Conservation (phyloP, 2,329 filamentous ascomycete species). For the Diaporthe destruens region DNA sequence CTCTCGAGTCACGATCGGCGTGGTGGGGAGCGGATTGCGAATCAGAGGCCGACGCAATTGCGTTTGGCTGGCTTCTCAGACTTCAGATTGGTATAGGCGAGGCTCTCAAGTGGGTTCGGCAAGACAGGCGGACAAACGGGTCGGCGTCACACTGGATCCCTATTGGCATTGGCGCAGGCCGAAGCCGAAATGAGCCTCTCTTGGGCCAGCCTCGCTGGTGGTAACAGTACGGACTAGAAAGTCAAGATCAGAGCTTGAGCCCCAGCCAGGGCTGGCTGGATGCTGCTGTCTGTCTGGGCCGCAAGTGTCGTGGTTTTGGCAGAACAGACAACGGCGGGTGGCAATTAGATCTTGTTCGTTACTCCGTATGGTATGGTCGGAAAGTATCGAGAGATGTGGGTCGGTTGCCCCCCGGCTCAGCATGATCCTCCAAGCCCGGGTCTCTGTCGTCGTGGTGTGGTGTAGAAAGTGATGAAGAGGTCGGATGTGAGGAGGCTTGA, state of each 20-base stretch:
- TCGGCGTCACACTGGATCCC: slow-evolving; percentile 9
- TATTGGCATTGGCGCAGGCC: slow-evolving; percentile 6
- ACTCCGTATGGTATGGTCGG: slow-evolving; percentile 10
- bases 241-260: slow-evolving; percentile 1
- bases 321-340: not conserved
- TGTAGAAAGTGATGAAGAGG: not conserved
- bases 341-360: slow-evolving; percentile 2
- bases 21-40: slow-evolving; percentile 30
- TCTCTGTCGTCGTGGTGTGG: slow-evolving; percentile 5
- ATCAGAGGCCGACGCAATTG: slow-evolving; percentile 32
- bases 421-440: slow-evolving; percentile 27
- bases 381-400: slow-evolving; percentile 11
- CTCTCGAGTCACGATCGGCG: slow-evolving; percentile 36
- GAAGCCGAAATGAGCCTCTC: not conserved
- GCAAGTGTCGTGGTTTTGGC: not conserved
- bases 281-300: not conserved
- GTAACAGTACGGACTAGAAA: not conserved
- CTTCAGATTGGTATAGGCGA: slow-evolving; percentile 20
- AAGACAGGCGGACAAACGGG: slow-evolving; percentile 14
- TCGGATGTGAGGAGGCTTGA: not conserved
- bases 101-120: slow-evolving; percentile 28
- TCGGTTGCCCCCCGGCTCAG: slow-evolving; percentile 1
- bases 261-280: not conserved
- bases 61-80: slow-evolving; percentile 25
- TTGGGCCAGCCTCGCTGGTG: slow-evolving; percentile 2